phyloP scores from a whole-genome alignment of 169 alveolate genomes.

The Cryptosporidium sp. region DNA sequence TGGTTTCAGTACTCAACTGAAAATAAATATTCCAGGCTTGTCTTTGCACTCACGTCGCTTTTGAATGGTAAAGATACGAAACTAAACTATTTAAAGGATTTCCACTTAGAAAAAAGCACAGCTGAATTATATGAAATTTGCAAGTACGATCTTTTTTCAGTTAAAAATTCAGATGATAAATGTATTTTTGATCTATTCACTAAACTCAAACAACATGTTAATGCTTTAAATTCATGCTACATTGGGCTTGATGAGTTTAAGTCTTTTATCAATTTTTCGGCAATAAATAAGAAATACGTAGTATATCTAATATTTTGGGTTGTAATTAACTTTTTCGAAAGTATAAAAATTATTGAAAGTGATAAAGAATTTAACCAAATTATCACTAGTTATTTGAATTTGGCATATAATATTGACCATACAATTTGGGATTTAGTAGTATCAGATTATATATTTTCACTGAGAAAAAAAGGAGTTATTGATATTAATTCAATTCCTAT shows the following conservation, averaged over 20 bases:
- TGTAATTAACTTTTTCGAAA: slow-evolving; percentile 17
- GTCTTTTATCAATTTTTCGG: not conserved
- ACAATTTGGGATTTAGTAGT: slow-evolving; percentile 41
- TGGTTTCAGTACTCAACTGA: slow-evolving; percentile 24
- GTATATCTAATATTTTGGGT: slow-evolving; percentile 5
- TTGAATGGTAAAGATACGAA: not conserved
- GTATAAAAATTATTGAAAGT: not conserved
- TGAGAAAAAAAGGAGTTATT: slow-evolving; percentile 21
- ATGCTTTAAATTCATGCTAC: not conserved
- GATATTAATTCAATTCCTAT: slow-evolving; percentile 3
- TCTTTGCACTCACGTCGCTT: not conserved
- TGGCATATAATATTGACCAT: slow-evolving; percentile 55
- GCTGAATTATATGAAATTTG: not conserved
- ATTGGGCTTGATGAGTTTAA: not conserved
- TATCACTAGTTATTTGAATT: slow-evolving; percentile 1
- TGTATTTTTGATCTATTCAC: not conserved
- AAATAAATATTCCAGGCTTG: slow-evolving; percentile 37
- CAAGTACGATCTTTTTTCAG: not conserved
- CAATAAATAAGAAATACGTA: not conserved
- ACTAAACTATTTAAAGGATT: not conserved
- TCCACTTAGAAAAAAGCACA: slow-evolving; percentile 9
- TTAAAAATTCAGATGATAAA: not conserved
- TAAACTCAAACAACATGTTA: not conserved
- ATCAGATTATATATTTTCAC: slow-evolving; percentile 12
- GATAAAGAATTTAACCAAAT: not conserved